Evolutionary conservation across 352 stramenopile genomes (phyloP), one percentile per base, ranked within the genome.

Genomic region (Pythium scleroteichum): DNA sequence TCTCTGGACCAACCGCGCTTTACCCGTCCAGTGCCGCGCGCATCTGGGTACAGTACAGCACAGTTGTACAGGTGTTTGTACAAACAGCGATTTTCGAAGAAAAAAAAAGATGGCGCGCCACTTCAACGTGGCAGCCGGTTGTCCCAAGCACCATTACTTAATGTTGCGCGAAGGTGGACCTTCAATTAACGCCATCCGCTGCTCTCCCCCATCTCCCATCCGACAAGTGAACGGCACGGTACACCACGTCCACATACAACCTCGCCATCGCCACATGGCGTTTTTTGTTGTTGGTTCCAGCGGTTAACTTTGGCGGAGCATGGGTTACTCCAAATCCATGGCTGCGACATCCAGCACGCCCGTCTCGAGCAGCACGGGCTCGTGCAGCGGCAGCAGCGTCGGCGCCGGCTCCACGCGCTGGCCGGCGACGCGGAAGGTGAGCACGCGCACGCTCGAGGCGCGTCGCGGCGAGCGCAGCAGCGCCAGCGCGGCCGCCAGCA

Each of bases 401-500:
- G 12, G 42, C 42, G 19, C 26, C 12, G 42, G 5, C 5, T 27
- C 42, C 42, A 26, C 42, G 22, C 42, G 19, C 9, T 27, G 16
- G 4, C 24, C 14, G 1, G 20, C 29, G 14, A 53, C 22, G n/a
- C 42, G n/a, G 3, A 42, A 49, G 3, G 26, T 20, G 5, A 59
- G 16, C 8, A 53, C 19, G 24, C 41, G 26, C 4, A 60, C 12
- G 29, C 29, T 58, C 33, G 35, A 14, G 7, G 23, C 23, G 23
- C 17, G 38, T 3, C 26, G 35, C 13, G n/a, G 8, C 2, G 2
- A 12, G 3, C 41, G 41, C 5, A 52, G 3, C 13, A 19, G 26
- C 26, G 53, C 8, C 19, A 44, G 2, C 23, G 69, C 12, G 27
- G 70, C 12, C 38, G 71, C 46, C 19, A 68, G 16, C 14, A 47